Evolutionary conservation across 768 basidiomycete species (phyloP).

Genomic region (Clavaria fumosa): DNA sequence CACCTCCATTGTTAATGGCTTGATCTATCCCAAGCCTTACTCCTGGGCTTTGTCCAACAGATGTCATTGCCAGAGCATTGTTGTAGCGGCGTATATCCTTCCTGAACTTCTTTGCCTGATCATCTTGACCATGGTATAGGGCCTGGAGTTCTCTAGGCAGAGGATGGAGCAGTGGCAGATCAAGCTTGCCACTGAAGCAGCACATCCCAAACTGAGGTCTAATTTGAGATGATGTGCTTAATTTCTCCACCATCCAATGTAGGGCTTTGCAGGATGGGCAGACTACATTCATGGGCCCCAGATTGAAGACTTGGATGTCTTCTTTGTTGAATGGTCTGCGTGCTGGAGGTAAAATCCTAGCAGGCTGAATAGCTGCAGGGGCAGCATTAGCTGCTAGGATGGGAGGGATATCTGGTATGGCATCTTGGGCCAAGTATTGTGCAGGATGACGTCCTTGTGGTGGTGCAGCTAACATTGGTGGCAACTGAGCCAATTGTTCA

Average conservation of each 20-base stretch:
- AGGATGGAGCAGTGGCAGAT: slow-evolving; percentile 12
- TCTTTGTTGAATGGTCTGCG: too few relatives aligned
- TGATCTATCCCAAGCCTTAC: slow-evolving; percentile 17
- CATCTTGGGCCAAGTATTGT: too few relatives aligned
- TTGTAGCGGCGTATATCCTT: slow-evolving; percentile 23
- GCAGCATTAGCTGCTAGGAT: too few relatives aligned
- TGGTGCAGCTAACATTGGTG: too few relatives aligned
- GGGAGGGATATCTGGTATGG: too few relatives aligned
- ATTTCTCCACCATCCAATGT: slow-evolving; percentile 21
- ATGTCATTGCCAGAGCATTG: slow-evolving; percentile 19
- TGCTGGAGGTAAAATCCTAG: too few relatives aligned
- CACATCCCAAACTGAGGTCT: slow-evolving; percentile 21
- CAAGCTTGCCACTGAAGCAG: slow-evolving; percentile 22
- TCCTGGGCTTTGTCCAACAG: slow-evolving; percentile 15
- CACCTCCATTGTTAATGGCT: slow-evolving; percentile 12
- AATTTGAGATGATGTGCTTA: slow-evolving; percentile 6
- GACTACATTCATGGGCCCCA: slow-evolving; percentile 22
- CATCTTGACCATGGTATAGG: slow-evolving; percentile 11
- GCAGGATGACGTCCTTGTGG: too few relatives aligned
- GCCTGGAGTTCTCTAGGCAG: slow-evolving; percentile 14
- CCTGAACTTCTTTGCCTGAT: slow-evolving; percentile 13
- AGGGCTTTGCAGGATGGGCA: slow-evolving; percentile 21
- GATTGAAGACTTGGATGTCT: too few relatives aligned
- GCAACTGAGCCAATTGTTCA: too few relatives aligned
- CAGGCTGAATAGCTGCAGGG: too few relatives aligned